Evolutionary conservation across 140 eudicot genomes (phyloP).

Genomic region (Bidens hawaiensis): DNA sequence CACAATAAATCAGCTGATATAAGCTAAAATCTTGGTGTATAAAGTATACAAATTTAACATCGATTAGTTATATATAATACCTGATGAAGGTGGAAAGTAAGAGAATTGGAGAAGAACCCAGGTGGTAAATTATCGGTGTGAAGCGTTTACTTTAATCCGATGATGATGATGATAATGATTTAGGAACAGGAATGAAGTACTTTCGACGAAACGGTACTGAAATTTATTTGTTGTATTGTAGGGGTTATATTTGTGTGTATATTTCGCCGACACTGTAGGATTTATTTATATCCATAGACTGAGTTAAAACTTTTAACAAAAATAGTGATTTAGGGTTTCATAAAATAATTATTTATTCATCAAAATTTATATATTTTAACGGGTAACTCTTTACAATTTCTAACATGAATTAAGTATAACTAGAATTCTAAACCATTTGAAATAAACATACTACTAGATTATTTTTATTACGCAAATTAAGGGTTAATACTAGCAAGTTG

Average conservation of each 20-base stretch:
- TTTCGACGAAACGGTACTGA: not conserved
- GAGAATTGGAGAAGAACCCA: slow-evolving; percentile 8
- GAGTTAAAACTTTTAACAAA: no score
- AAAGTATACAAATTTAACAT: not conserved
- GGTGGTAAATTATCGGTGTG: not conserved
- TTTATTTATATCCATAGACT: no score
- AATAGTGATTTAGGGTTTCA: no score
- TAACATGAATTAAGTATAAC: no score
- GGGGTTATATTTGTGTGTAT: no score
- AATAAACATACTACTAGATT: no score
- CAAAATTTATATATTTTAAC: no score
- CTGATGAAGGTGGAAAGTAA: slow-evolving; percentile 3
- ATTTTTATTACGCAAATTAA: no score
- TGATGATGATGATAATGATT: slow-evolving; percentile 4
- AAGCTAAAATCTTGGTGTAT: slow-evolving; percentile 6
- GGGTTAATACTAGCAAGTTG: no score
- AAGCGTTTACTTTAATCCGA: not conserved
- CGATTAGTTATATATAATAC: not conserved
- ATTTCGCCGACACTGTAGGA: slow-evolving; percentile 4
- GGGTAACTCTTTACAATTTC: no score
- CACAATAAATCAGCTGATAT: not conserved
- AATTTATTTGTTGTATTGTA: not conserved
- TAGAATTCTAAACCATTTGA: no score
- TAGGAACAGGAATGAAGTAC: slow-evolving; percentile 6
- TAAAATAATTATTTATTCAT: no score